Evolutionary conservation across 2,329 filamentous ascomycete genomes (phyloP).

Genomic region (Capronia epimyces): DNA sequence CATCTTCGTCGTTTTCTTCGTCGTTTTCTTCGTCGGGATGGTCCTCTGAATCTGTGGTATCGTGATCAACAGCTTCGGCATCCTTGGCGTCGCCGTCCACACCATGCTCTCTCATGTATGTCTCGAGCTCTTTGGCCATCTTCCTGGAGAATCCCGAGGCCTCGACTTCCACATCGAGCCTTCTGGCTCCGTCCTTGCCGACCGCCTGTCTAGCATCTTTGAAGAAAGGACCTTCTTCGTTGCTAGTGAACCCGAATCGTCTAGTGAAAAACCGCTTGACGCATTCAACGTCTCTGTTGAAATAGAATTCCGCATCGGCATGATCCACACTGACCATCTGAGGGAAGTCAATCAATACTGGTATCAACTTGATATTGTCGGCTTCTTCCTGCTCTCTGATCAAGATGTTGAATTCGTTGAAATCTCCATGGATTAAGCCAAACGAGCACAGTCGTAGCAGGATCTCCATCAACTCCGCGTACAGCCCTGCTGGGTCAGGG

Average conservation of each 20-base stretch:
- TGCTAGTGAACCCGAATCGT: conserved; percentile 79
- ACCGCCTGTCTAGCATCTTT: conserved; percentile 72
- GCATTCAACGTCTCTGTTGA: conserved; percentile 91
- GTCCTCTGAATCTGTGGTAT: conserved; percentile 38
- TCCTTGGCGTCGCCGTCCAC: conserved; percentile 50
- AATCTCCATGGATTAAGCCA: conserved; percentile 94
- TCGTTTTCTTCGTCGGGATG: conserved; percentile 34
- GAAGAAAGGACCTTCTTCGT: conserved; percentile 78
- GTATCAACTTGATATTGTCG: conserved; percentile 50
- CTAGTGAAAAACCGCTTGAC: conserved; percentile 91
- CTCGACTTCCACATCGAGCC: conserved; percentile 81
- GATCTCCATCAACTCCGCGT: conserved; percentile 82
- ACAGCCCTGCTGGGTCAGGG: conserved; percentile 76
- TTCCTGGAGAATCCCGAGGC: conserved; percentile 95
- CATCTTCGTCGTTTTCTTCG: not conserved
- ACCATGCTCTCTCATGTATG: conserved; percentile 72
- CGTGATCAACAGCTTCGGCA: conserved; percentile 36
- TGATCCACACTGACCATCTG: conserved; percentile 98
- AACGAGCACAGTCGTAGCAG: conserved; percentile 77
- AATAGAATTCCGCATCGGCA: conserved; percentile 90
- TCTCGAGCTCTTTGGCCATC: conserved; percentile 89
- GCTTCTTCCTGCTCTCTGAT: conserved; percentile 69
- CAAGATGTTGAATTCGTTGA: conserved; percentile 98
- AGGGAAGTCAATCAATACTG: conserved; percentile 92
- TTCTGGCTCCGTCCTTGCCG: conserved; percentile 57